A percentile compares a stretch with the other conserved stretches of the same genome.
Conservation (phyloP, 768 basidiomycete species). For the Dendrothele bispora region DNA sequence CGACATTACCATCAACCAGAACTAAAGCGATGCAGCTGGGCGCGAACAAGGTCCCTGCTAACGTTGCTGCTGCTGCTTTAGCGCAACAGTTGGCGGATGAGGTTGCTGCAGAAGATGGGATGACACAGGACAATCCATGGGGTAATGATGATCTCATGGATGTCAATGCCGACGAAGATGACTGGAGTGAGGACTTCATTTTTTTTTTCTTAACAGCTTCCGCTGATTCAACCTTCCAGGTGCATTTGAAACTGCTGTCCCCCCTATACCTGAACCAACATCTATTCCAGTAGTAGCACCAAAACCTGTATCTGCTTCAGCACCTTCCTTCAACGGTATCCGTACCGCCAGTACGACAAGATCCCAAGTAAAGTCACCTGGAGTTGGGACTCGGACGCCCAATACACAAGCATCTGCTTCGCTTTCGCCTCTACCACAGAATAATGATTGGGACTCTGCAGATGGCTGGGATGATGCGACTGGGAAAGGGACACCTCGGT, state of each 20-base stretch:
- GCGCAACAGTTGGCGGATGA: conserved; percentile 63
- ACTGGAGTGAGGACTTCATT: conserved; percentile 74
- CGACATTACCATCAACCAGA: conserved; percentile 28
- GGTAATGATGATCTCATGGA: conserved; percentile 85
- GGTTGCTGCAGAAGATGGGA: conserved; percentile 40
- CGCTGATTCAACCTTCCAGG: conserved; percentile 36
- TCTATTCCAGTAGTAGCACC: conserved; percentile 27
- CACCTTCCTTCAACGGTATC: conserved; percentile 5
- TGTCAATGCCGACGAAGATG: conserved; percentile 88
- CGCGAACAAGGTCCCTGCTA: conserved; percentile 44
- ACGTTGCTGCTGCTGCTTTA: conserved; percentile 30
- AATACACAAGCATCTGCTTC: conserved; percentile 7
- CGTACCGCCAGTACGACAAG: conserved; percentile 23
- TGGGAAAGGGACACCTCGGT: conserved; percentile 12
- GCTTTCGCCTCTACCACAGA: conserved; percentile 1
- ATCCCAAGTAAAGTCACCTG: not conserved
- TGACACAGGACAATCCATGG: conserved; percentile 58
- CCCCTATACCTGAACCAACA: conserved; percentile 22
- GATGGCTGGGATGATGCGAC: conserved; percentile 16
- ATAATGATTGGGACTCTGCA: conserved; percentile 14
- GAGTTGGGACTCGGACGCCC: conserved; percentile 2
- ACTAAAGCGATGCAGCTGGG: conserved; percentile 73
- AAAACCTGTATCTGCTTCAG: conserved; percentile 19
- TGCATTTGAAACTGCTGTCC: conserved; percentile 71
- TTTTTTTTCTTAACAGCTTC: not conserved